Base-by-base conservation (phyloP, 2,329 filamentous ascomycete species). In the Gremmenia infestans region DNA sequence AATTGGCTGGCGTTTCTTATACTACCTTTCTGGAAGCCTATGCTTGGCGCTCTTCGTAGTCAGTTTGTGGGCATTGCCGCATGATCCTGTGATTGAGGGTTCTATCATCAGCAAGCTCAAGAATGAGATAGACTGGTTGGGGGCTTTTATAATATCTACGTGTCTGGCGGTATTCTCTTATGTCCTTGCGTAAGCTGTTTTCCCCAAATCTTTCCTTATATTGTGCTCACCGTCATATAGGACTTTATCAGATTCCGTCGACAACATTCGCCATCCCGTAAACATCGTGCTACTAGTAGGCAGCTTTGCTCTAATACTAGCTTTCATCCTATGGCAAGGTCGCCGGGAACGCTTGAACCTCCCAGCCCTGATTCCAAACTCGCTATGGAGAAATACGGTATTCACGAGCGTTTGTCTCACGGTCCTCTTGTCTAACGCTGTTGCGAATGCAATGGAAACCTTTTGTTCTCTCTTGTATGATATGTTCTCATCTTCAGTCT, bases 341-440 rank as follows among this genome's bases (percentile, higher is more conserved):
- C 17, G 72, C 3, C 79, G 78, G 49, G 76, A 78, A 48, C 71
- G 68, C 11, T 63, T 67, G 0, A 71, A 72, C 9, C 72, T 72
- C 2, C 77, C 81, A 12, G 81, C 81, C 0, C 66, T 87, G 7
- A 85, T 87, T 22, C 83, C 83, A 0, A 86, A 86, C 65, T 77
- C 76, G 0, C 69, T 87, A 0, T 87, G 83, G 83, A 74, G 70
- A n/a, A 84, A 82, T 46, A 66, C 68, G 0, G 68, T 78, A 2
- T 87, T 86, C 62, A 77, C 79, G 0, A 74, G 71, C 25, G 77
- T 82, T 19, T 86, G 83, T 62, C 61, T 77, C 3, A 78, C 73
- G 4, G 72, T 81, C 1, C 65, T 77, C 4, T 58, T 81, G 4
- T 72, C 77, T 0, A 76, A 70, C 55, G 77, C 73, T 0, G 75